Evolutionary conservation across 1,139 yeast species (phyloP).

Genomic region (Candida albicans): DNA sequence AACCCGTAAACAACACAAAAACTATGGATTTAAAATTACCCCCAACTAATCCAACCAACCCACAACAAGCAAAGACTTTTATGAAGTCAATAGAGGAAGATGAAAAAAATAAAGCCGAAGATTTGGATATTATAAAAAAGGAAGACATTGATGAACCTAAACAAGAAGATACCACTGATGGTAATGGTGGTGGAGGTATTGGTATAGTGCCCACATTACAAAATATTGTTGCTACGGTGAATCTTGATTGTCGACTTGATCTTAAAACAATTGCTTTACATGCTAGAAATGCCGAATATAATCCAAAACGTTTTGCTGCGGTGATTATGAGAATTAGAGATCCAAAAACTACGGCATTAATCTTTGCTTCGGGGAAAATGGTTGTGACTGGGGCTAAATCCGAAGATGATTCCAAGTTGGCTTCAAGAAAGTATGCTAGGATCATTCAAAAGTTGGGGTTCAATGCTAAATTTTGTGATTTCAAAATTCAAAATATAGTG

Average conservation of each 20-base stretch:
- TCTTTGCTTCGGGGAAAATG: conserved; percentile 98
- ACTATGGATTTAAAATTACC: not conserved
- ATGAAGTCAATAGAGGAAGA: conserved; percentile 2
- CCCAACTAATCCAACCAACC: not conserved
- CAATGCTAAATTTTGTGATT: conserved; percentile 93
- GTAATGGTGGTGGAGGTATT: conserved; percentile 68
- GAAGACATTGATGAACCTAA: conserved; percentile 40
- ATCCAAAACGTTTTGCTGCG: conserved; percentile 98
- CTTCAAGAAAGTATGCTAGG: conserved; percentile 96
- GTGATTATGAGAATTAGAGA: conserved; percentile 99
- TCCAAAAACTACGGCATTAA: conserved; percentile 96
- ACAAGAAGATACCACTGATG: conserved; percentile 56
- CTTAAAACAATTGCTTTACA: conserved; percentile 96
- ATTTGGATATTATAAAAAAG: conserved; percentile 22
- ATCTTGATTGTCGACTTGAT: conserved; percentile 92
- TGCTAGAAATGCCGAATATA: conserved; percentile 98
- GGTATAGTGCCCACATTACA: conserved; percentile 96
- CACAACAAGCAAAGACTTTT: conserved; percentile 5
- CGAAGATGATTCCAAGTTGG: conserved; percentile 95
- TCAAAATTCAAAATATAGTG: conserved; percentile 95
- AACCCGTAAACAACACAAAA: not conserved
- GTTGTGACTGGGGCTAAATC: conserved; percentile 99
- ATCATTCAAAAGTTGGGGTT: conserved; percentile 97
- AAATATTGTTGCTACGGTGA: conserved; percentile 97
- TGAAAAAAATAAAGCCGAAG: conserved; percentile 5